Percentiles rank a stretch among this genome's conserved stretches.
phyloP scores from a whole-genome alignment of 2,329 filamentous ascomycete species.

The Calonectria pseudoturangicola region DNA sequence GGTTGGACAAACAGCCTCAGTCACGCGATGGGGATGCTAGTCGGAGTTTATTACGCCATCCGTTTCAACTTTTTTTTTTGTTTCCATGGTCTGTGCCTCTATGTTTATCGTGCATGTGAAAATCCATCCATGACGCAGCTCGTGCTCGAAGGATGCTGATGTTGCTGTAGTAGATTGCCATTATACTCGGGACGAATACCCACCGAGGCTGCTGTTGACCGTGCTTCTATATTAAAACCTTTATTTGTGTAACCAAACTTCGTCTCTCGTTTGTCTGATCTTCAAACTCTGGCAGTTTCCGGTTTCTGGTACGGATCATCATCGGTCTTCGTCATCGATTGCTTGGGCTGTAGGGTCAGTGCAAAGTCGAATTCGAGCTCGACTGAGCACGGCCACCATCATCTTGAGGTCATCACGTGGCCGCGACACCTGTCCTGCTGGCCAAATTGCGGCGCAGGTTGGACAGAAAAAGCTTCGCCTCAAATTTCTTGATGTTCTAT shows the following conservation, averaged over 20 bases:
- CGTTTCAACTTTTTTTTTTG: neutral
- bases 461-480: neutral
- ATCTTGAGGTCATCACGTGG: neutral
- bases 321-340: neutral
- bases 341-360: neutral
- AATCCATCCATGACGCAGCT: neutral
- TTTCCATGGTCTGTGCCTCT: slow-evolving; percentile 8
- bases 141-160: neutral
- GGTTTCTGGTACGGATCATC: neutral
- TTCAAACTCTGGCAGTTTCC: neutral
- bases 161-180: neutral
- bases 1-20: neutral
- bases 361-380: neutral
- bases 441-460: neutral
- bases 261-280: neutral
- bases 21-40: neutral
- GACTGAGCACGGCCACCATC: neutral
- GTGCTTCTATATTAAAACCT: neutral
- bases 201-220: neutral
- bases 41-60: neutral
- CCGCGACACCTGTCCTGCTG: neutral
- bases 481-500: neutral
- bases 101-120: neutral
- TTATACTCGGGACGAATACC: neutral
- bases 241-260: neutral